These are phyloP conservation scores for Sporothrix globosa DNA, from an alignment of 2,329 filamentous ascomycete genomes.

Conservation along the genomic window DNA sequence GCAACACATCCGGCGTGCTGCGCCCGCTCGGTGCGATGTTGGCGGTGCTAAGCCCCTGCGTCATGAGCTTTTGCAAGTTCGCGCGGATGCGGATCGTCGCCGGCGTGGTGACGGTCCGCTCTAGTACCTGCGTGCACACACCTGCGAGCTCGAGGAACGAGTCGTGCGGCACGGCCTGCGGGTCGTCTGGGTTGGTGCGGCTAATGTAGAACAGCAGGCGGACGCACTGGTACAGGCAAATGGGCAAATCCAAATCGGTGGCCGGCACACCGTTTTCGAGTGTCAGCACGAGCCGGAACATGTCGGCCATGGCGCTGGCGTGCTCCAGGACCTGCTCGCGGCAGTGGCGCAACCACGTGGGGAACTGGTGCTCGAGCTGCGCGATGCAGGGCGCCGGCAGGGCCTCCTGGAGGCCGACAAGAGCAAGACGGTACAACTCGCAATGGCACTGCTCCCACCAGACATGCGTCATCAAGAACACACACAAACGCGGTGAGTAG, in stretches of 20 bases:
- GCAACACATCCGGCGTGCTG: slow-evolving; percentile 31
- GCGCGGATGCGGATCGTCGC: slow-evolving; percentile 53
- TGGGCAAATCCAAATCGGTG: slow-evolving; percentile 58
- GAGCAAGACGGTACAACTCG: slow-evolving; percentile 58
- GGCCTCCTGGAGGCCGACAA: slow-evolving; percentile 57
- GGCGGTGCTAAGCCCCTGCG: slow-evolving; percentile 47
- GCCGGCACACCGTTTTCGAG: slow-evolving; percentile 56
- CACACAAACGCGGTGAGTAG: slow-evolving; percentile 60
- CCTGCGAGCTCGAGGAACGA: slow-evolving; percentile 54
- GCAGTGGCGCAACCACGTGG: slow-evolving; percentile 53
- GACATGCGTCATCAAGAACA: slow-evolving; percentile 63
- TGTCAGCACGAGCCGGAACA: slow-evolving; percentile 56
- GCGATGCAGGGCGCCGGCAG: slow-evolving; percentile 51
- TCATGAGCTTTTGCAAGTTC: slow-evolving; percentile 58
- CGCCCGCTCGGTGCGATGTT: slow-evolving; percentile 40
- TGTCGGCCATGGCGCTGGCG: slow-evolving; percentile 58
- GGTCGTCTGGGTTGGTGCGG: slow-evolving; percentile 49
- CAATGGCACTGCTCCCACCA: slow-evolving; percentile 64
- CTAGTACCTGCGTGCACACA: slow-evolving; percentile 56
- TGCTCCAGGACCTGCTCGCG: slow-evolving; percentile 58
- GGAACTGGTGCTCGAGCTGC: slow-evolving; percentile 47
- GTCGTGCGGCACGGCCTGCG: slow-evolving; percentile 47
- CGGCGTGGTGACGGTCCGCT: slow-evolving; percentile 55
- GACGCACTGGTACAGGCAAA: slow-evolving; percentile 60
- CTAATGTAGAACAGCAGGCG: slow-evolving; percentile 57